Conservation (phyloP, 1,139 yeast species). For the Debaryomyces singareniensis region DNA sequence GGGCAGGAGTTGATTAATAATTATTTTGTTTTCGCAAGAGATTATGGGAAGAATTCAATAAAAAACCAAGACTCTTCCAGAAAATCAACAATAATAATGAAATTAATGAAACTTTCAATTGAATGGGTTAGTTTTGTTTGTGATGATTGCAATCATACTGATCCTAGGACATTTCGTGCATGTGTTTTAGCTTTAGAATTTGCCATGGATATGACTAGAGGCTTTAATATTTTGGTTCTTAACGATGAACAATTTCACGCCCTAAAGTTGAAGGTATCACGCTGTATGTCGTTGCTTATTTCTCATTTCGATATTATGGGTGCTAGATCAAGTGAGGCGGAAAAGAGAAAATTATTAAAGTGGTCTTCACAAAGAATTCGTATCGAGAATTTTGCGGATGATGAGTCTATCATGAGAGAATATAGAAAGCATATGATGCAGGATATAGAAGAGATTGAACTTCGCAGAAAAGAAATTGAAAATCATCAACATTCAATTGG, state of each 20-base stretch:
- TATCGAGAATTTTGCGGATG: slow-evolving; percentile 51
- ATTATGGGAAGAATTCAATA: slow-evolving; percentile 71
- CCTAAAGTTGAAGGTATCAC: slow-evolving; percentile 79
- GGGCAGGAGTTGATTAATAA: slow-evolving; percentile 76
- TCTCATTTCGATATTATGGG: slow-evolving; percentile 99
- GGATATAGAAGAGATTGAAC: slow-evolving; percentile 56
- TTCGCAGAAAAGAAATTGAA: slow-evolving; percentile 43
- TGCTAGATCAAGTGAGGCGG: slow-evolving; percentile 86
- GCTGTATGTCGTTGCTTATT: slow-evolving; percentile 87
- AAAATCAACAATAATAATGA: slow-evolving; percentile 65
- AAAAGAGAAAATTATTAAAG: slow-evolving; percentile 47
- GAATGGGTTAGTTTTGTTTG: slow-evolving; percentile 92
- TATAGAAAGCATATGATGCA: slow-evolving; percentile 55
- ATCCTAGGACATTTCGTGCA: slow-evolving; percentile 88
- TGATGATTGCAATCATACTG: slow-evolving; percentile 93
- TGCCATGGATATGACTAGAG: slow-evolving; percentile 92
- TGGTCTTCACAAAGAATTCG: slow-evolving; percentile 46
- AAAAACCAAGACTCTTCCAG: slow-evolving; percentile 58
- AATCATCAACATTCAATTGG: slow-evolving; percentile 61
- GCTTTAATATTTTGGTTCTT: slow-evolving; percentile 78
- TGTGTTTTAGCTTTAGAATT: slow-evolving; percentile 93
- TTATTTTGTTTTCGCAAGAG: slow-evolving; percentile 75
- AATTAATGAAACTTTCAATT: slow-evolving; percentile 68
- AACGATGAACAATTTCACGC: slow-evolving; percentile 69
- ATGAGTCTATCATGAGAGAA: slow-evolving; percentile 49